Percentiles rank a stretch among this genome's conserved stretches.
Conservation (phyloP, 2,329 filamentous ascomycete species). For the Calonectria pseudoturangicola region DNA sequence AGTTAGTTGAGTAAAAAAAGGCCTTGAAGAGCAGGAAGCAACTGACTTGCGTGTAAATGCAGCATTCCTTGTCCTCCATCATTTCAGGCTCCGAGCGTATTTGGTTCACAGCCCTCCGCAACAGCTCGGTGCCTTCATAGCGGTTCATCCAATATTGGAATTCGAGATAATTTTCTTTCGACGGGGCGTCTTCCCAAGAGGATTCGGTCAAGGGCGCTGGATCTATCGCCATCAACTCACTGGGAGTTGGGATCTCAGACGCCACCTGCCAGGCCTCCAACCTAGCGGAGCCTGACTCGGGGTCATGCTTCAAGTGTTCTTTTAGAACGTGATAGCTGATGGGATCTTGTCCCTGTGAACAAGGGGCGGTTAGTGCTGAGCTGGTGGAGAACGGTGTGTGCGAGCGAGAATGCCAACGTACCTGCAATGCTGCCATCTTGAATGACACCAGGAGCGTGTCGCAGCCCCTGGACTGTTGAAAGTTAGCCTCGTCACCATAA, state of each 20-base stretch:
- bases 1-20: background rate
- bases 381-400: background rate
- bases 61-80: conserved; percentile 74
- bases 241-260: conserved; percentile 51
- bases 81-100: conserved; percentile 72
- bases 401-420: background rate
- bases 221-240: conserved; percentile 50
- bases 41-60: conserved; percentile 81
- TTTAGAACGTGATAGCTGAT: conserved; percentile 35
- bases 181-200: background rate
- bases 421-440: conserved; percentile 1
- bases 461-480: background rate
- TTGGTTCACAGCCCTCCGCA: conserved; percentile 79
- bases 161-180: conserved; percentile 75
- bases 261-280: conserved; percentile 39
- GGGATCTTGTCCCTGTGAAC: background rate
- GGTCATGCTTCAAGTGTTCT: background rate
- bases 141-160: conserved; percentile 85
- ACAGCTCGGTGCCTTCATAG: conserved; percentile 81
- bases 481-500: background rate
- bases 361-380: background rate
- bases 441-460: background rate
- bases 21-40: conserved; percentile 43
- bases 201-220: conserved; percentile 43
- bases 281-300: background rate